Evolutionary conservation across 2,329 filamentous ascomycete genomes (phyloP).

Genomic region (Aspergillus novoparasiticus): DNA sequence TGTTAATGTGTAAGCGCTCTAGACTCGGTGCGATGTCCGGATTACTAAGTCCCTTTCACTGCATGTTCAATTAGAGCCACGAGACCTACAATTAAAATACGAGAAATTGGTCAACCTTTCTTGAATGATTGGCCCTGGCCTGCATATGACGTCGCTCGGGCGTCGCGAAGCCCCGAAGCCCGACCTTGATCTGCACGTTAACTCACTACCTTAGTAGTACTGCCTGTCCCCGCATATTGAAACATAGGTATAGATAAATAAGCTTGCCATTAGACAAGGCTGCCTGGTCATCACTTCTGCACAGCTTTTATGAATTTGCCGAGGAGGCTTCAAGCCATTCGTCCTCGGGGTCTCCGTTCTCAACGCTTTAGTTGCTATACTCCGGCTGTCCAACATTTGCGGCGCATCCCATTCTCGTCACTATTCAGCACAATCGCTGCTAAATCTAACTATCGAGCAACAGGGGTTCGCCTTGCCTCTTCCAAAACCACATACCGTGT

Average conservation of each 20-base stretch:
- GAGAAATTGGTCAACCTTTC: background rate
- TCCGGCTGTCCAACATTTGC: background rate
- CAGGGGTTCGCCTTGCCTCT: background rate
- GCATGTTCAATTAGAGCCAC: background rate
- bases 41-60: too few relatives aligned
- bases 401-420: background rate
- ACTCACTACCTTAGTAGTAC: background rate
- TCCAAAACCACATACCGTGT: background rate
- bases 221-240: background rate
- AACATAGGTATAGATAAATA: background rate
- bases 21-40: background rate
- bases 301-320: background rate
- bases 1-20: background rate
- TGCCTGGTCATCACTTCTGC: background rate
- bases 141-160: conserved; percentile 1
- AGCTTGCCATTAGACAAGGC: background rate
- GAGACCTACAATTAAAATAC: background rate
- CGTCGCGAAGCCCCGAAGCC: background rate
- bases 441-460: background rate
- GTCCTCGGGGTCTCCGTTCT: background rate
- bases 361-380: background rate
- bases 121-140: background rate
- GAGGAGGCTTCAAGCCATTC: background rate
- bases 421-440: background rate
- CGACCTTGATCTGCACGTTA: background rate